Percentiles rank a stretch among this genome's conserved stretches.
Conservation (phyloP, 2,329 filamentous ascomycete genomes). For the Aspergillus luchuensis region DNA sequence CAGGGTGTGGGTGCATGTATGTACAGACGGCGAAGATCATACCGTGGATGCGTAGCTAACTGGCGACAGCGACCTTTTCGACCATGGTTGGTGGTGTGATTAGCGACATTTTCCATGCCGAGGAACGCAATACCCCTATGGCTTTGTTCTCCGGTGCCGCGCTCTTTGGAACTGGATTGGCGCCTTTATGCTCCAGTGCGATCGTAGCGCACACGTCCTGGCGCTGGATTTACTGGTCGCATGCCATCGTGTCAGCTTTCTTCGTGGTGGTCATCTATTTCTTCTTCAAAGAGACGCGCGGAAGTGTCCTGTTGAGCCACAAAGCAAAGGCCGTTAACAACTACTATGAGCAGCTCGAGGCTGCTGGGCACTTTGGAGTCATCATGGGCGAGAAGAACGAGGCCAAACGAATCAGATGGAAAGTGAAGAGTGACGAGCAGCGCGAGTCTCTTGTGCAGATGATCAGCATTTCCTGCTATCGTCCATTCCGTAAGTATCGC, state of each 20-base stretch:
- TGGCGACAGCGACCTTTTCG: slow-evolving; percentile 61
- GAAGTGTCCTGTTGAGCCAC: slow-evolving; percentile 73
- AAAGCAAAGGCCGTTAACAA: slow-evolving; percentile 74
- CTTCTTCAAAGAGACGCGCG: slow-evolving; percentile 80
- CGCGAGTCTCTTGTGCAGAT: slow-evolving; percentile 67
- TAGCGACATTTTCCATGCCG: slow-evolving; percentile 77
- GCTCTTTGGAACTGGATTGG: slow-evolving; percentile 75
- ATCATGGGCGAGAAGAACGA: slow-evolving; percentile 45
- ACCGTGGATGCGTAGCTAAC: not conserved
- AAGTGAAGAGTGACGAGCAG: slow-evolving; percentile 76
- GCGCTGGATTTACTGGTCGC: slow-evolving; percentile 89
- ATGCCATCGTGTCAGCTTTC: slow-evolving; percentile 68
- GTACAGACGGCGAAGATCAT: slow-evolving; percentile 30
- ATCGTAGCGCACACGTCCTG: slow-evolving; percentile 69
- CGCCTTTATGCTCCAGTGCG: slow-evolving; percentile 70
- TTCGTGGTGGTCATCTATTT: slow-evolving; percentile 66
- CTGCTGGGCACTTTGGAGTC: slow-evolving; percentile 61
- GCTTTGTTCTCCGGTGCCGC: slow-evolving; percentile 80
- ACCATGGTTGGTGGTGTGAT: slow-evolving; percentile 93
- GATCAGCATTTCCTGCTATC: slow-evolving; percentile 71
- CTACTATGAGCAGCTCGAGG: slow-evolving; percentile 76
- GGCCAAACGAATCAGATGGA: slow-evolving; percentile 69
- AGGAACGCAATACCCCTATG: slow-evolving; percentile 86
- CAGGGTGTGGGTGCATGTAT: slow-evolving; percentile 74
- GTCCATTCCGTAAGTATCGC: slow-evolving; percentile 66